phyloP scores from a whole-genome alignment of 164 flowering plant genomes.

The Vitis riparia region DNA sequence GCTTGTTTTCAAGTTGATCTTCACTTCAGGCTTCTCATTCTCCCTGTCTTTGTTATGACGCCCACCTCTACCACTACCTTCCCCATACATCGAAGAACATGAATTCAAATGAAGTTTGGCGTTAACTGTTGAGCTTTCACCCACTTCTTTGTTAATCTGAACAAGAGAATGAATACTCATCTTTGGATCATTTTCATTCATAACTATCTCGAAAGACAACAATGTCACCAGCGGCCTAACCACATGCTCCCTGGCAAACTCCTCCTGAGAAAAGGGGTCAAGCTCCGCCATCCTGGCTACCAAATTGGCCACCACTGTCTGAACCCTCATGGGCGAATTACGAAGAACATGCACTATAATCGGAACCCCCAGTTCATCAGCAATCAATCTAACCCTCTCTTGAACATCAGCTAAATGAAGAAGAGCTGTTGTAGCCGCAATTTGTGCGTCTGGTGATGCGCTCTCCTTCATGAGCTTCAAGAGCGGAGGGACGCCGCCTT shows the following conservation, averaged over 20 bases:
- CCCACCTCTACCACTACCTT: conserved; percentile 34
- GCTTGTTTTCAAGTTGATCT: conserved; percentile 48
- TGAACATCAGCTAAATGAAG: conserved; percentile 14
- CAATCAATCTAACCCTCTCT: conserved; percentile 24
- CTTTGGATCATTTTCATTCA: conserved; percentile 16
- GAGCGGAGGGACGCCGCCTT: conserved; percentile 34
- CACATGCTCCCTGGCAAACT: conserved; percentile 36
- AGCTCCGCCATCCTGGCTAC: conserved; percentile 36
- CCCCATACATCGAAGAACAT: conserved; percentile 12
- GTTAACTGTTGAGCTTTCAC: not conserved
- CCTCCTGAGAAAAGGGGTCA: conserved; percentile 26
- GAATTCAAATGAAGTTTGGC: conserved; percentile 7
- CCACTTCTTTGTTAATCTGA: conserved; percentile 37
- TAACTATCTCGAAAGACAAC: conserved; percentile 25
- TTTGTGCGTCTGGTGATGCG: conserved; percentile 26
- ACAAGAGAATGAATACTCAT: conserved; percentile 34
- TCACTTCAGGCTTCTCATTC: conserved; percentile 53
- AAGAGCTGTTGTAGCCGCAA: conserved; percentile 26
- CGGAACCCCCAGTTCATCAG: conserved; percentile 23
- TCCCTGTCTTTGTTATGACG: conserved; percentile 48
- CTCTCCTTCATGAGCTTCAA: conserved; percentile 32
- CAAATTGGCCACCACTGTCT: conserved; percentile 24
- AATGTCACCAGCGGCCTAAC: conserved; percentile 35
- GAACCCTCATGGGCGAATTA: conserved; percentile 32
- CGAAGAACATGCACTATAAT: conserved; percentile 23